These are phyloP conservation scores for Pleodorina starrii DNA, from an alignment of 139 green algal genomes.

Conservation along the genomic window DNA sequence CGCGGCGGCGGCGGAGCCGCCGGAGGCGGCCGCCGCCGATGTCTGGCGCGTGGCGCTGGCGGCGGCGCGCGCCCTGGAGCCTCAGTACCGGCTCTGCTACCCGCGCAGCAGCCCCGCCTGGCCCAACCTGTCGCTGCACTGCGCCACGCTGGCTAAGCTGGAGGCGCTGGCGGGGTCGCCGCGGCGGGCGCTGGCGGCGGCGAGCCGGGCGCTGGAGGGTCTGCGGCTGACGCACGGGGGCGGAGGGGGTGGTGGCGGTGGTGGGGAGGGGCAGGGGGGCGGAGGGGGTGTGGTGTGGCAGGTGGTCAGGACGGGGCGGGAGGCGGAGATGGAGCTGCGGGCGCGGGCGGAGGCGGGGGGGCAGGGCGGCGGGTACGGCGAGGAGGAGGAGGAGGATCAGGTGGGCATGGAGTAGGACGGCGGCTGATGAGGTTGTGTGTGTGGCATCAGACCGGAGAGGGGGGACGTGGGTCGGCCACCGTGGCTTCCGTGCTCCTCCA, in stretches of 20 bases:
- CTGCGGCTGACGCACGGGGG: constrained; percentile 55
- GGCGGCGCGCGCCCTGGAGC: constrained; percentile 51
- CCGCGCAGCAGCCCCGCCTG: constrained; percentile 47
- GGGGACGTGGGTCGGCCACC: no score
- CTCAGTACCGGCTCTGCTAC: constrained; percentile 69
- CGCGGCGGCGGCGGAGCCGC: neutral
- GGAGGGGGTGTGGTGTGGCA: neutral
- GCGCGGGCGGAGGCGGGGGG: neutral
- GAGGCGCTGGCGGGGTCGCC: constrained; percentile 59
- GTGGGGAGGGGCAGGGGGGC: constrained; percentile 1
- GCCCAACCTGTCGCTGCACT: constrained; percentile 62
- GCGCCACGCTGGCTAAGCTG: constrained; percentile 63
- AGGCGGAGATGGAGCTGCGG: constrained; percentile 35
- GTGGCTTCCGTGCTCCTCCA: no score
- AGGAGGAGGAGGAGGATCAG: neutral
- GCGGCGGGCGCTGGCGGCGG: constrained; percentile 39
- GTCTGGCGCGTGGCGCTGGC: constrained; percentile 67
- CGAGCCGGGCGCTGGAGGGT: constrained; percentile 46
- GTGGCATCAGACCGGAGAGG: no score
- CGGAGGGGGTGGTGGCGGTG: neutral
- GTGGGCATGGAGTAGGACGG: neutral
- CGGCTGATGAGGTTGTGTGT: no score
- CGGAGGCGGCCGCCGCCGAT: no score
- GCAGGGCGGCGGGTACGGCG: neutral
- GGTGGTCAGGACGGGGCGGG: constrained; percentile 8